These are phyloP conservation scores for Trichoderma afroharzianum DNA, from an alignment of 2,329 filamentous ascomycete species.

Conservation along the genomic window DNA sequence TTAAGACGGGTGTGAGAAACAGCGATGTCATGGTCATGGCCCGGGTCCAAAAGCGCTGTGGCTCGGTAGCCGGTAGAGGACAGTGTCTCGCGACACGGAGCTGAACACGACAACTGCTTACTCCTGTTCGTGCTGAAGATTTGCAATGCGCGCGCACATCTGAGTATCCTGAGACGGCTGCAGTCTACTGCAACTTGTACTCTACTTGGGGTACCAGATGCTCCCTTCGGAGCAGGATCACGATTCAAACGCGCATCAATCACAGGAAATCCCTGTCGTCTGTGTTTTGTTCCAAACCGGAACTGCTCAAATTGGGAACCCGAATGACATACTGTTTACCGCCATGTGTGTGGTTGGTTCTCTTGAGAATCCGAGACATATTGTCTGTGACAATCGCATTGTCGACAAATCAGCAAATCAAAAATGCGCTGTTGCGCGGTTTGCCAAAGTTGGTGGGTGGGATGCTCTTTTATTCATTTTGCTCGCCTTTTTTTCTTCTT, in stretches of 20 bases:
- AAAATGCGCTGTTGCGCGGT: neutral
- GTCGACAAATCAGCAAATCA: neutral
- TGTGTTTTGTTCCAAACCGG: slow-evolving; percentile 11
- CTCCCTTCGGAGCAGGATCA: neutral
- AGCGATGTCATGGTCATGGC: neutral
- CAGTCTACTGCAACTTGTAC: neutral
- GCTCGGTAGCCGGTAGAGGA: neutral
- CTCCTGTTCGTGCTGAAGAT: slow-evolving; percentile 4
- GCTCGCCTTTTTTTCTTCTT: neutral
- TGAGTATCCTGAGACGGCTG: neutral
- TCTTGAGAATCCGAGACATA: neutral
- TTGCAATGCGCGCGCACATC: neutral
- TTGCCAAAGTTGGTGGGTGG: neutral
- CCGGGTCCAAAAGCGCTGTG: neutral
- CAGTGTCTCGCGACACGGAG: neutral
- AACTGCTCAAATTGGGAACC: slow-evolving; percentile 23
- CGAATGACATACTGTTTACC: slow-evolving; percentile 12
- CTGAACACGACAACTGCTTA: neutral
- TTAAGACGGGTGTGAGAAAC: neutral
- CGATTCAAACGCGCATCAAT: neutral
- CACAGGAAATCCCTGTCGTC: slow-evolving; percentile 15
- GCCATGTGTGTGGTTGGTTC: neutral
- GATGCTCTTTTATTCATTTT: neutral
- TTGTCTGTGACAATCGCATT: neutral
- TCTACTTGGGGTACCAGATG: neutral